A percentile compares a stretch with the other conserved stretches of the same genome.
Conservation (phyloP, 1,139 yeast genomes). For the Diutina rugosa region DNA sequence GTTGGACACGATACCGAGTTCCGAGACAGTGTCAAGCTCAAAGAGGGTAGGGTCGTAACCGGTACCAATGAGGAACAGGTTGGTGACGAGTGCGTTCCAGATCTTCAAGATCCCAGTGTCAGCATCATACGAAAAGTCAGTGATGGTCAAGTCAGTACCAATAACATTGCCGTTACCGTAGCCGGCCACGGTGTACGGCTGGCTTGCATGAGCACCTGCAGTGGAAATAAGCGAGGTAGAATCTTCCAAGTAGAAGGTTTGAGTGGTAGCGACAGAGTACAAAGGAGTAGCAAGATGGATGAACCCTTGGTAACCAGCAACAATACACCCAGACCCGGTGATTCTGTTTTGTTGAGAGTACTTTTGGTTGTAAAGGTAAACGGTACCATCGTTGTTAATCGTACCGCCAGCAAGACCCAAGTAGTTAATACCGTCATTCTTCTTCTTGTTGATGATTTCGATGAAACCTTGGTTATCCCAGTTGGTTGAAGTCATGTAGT, state of each 20-base stretch:
- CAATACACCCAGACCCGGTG: conserved; percentile 4
- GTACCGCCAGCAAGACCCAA: not conserved
- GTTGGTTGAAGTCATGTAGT: not conserved
- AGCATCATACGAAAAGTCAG: conserved; percentile 9
- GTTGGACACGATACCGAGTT: conserved; percentile 7
- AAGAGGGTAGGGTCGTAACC: conserved; percentile 8
- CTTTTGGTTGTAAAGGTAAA: conserved; percentile 4
- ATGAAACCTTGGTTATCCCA: not conserved
- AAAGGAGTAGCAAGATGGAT: conserved; percentile 3
- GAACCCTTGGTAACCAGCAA: not conserved
- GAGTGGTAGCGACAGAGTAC: not conserved
- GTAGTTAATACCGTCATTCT: not conserved
- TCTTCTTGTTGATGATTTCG: not conserved
- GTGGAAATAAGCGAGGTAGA: not conserved
- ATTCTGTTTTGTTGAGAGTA: conserved; percentile 4
- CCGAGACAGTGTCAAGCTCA: conserved; percentile 7
- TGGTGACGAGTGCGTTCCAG: not conserved
- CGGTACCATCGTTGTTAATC: conserved; percentile 5
- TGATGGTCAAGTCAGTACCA: conserved; percentile 5
- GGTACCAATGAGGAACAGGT: conserved; percentile 12
- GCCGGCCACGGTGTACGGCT: conserved; percentile 16
- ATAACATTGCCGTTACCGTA: conserved; percentile 20
- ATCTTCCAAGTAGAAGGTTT: not conserved
- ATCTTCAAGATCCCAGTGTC: conserved; percentile 13
- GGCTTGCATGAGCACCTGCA: not conserved